These are phyloP conservation scores for Aureobasidium sp. DNA, from an alignment of 2,329 filamentous ascomycete genomes.

Conservation along the genomic window DNA sequence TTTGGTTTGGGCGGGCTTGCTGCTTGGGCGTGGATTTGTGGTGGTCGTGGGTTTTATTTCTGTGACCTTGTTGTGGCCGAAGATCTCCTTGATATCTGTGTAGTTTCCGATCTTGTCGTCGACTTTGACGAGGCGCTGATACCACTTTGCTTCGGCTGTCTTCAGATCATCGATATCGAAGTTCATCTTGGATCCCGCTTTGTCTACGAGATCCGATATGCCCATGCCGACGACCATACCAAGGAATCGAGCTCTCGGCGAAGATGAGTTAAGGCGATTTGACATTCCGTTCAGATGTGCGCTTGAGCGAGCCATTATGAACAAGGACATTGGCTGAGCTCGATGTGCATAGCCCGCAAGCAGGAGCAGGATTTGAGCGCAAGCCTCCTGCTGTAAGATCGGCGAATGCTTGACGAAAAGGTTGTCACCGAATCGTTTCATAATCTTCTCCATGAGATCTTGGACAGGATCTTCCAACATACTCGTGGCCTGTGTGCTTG, in stretches of 20 bases:
- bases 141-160: conserved; percentile 66
- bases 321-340: conserved; percentile 57
- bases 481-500: neutral
- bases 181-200: conserved; percentile 63
- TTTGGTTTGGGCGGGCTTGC: neutral
- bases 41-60: neutral
- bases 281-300: conserved; percentile 73
- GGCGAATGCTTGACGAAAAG: conserved; percentile 82
- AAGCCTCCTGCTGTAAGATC: conserved; percentile 80
- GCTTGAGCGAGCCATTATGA: conserved; percentile 62
- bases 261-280: conserved; percentile 73
- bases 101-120: conserved; percentile 58
- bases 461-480: conserved; percentile 30
- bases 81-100: conserved; percentile 37
- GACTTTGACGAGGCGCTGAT: conserved; percentile 58
- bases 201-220: conserved; percentile 57
- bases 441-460: conserved; percentile 59
- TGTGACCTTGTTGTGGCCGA: neutral
- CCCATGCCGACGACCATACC: conserved; percentile 83
- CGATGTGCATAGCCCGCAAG: conserved; percentile 69
- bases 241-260: conserved; percentile 67
- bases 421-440: conserved; percentile 74
- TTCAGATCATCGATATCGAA: conserved; percentile 79
- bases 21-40: neutral
- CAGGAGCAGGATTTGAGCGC: conserved; percentile 72